These are phyloP conservation scores for Pneumocystis wakefieldiae DNA, from an alignment of 1,139 yeast genomes.

Conservation along the genomic window DNA sequence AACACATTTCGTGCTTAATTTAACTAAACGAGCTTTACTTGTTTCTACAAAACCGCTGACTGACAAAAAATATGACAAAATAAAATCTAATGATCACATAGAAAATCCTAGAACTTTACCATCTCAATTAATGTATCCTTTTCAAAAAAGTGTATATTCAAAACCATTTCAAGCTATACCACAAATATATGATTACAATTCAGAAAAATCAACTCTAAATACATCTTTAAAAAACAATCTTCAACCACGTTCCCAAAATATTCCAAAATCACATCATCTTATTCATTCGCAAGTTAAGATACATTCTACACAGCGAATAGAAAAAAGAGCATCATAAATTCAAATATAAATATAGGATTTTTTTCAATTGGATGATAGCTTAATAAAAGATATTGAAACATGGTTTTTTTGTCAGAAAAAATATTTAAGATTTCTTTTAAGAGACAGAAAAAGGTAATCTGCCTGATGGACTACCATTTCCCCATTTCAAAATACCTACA, in stretches of 20 bases:
- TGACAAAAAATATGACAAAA: background rate
- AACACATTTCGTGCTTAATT: constrained; percentile 65
- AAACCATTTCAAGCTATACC: background rate
- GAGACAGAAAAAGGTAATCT: background rate
- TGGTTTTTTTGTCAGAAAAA: background rate
- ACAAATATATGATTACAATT: background rate
- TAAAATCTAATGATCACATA: background rate
- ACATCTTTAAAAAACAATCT: background rate
- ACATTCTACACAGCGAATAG: background rate
- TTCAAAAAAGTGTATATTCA: background rate
- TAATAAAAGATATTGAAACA: background rate
- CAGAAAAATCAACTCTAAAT: background rate
- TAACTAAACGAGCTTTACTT: constrained; percentile 35
- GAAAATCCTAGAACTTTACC: background rate
- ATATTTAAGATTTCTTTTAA: background rate
- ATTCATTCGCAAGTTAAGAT: background rate
- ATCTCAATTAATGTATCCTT: background rate
- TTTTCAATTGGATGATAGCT: background rate
- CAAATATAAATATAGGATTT: background rate
- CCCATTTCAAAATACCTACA: background rate
- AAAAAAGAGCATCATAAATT: background rate
- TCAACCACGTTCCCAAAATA: background rate
- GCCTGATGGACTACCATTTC: background rate
- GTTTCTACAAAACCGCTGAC: constrained; percentile 8
- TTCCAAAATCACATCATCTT: background rate